Evolutionary conservation across 2,329 filamentous ascomycete species (phyloP), one percentile per base, ranked within the genome.

Genomic region (Phaeosphaeria sp.): DNA sequence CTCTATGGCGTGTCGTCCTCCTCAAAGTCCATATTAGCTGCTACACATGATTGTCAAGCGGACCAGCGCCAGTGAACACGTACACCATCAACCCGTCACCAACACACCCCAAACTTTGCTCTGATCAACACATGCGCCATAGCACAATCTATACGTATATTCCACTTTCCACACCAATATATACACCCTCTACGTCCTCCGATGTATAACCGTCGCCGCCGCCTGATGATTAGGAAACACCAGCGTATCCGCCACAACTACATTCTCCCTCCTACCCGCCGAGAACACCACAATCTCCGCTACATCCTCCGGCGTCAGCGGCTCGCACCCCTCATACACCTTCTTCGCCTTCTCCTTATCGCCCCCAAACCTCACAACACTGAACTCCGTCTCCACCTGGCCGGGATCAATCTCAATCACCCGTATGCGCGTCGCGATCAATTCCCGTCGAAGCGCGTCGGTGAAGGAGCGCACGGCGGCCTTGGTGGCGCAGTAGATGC

Each of bases 381-480:
- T 94, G 79, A 97, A 97, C 75, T 97, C 91, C 45, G 93, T 97
- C 83, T 97, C 92, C 47, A 97, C 93, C 80, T 96, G 93, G 24
- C 93, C 93, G 0, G 93, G 93, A 71, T 97, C 93, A 70, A 97
- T 85, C 77, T 92, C 91, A 61, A 97, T 96, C 60, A 97, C 84
- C 55, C 93, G 83, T 61, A 97, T 91, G 55, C 91, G 84, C 18
- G 89, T 91, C 6, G 90, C 84, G 66, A 97, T 89, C 58, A 96
- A 84, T 80, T 97, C 93, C 75, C 89, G 91, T 66, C 93, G 85
- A 74, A 97, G 78, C 11, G 89, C 85, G 55, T 96, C 92, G 0
- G 91, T 93, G 79, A 96, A 97, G 65, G 85, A 90, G 67, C 90
- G 87, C 55, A 97, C 90, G 1, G 93, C 93, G 20, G 93, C 92